Conservation (phyloP, 148 eudicot genomes). For the Fallopia convolvulus region DNA sequence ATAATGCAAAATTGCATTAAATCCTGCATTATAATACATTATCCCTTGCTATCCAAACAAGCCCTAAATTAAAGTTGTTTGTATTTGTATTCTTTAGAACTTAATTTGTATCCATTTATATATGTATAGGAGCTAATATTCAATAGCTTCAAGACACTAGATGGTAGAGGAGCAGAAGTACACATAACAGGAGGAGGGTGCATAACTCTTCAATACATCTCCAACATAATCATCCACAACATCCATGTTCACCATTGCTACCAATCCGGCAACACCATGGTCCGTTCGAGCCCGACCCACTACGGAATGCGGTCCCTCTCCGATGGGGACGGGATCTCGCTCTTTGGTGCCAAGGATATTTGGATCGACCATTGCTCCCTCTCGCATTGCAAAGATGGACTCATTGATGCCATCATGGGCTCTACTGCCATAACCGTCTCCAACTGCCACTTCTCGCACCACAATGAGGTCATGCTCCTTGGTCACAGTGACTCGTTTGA, state of each 20-base stretch:
- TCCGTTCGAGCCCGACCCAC: conserved; percentile 77
- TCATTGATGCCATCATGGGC: conserved; percentile 80
- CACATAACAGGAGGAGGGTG: conserved; percentile 87
- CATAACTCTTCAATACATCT: conserved; percentile 69
- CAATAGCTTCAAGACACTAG: conserved; percentile 75
- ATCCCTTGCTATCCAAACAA: too few relatives aligned
- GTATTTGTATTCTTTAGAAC: not conserved
- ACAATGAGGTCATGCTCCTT: conserved; percentile 77
- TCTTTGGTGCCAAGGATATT: conserved; percentile 63
- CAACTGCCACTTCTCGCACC: conserved; percentile 75
- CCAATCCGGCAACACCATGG: conserved; percentile 60
- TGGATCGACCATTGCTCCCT: conserved; percentile 90
- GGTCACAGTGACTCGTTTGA: conserved; percentile 72
- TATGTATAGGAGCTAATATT: conserved; percentile 51
- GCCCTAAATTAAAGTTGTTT: not conserved
- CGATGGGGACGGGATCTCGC: conserved; percentile 87
- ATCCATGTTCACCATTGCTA: conserved; percentile 80
- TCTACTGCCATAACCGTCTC: conserved; percentile 81
- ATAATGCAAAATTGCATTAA: too few relatives aligned
- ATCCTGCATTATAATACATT: too few relatives aligned
- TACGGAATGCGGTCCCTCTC: conserved; percentile 53
- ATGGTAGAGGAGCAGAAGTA: conserved; percentile 75
- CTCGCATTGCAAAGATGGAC: conserved; percentile 75
- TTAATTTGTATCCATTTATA: not conserved
- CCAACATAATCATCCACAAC: conserved; percentile 69